A percentile compares a stretch with the other conserved stretches of the same genome.
phyloP scores from a whole-genome alignment of 192 early-diverging fungal species.

The Coemansia sp. region DNA sequence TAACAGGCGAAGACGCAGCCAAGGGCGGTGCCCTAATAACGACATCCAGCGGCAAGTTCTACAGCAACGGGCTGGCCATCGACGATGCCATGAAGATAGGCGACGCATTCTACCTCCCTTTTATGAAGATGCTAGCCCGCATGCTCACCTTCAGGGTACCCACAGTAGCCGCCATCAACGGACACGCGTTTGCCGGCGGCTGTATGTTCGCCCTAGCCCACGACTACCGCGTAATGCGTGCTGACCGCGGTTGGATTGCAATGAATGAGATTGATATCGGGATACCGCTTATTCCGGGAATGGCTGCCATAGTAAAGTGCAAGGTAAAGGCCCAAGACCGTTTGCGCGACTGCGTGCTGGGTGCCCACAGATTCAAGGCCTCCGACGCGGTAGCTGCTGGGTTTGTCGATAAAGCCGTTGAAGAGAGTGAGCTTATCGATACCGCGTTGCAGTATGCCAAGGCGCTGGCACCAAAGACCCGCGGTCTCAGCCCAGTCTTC shows the following conservation, averaged over 20 bases:
- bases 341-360: conserved; percentile 67
- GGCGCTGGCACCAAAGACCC: conserved; percentile 59
- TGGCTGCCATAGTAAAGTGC: conserved; percentile 67
- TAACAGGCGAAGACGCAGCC: conserved; percentile 39
- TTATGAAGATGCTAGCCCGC: conserved; percentile 61
- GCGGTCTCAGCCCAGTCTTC: conserved; percentile 57
- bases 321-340: conserved; percentile 60
- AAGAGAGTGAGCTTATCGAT: conserved; percentile 55
- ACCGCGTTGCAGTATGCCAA: conserved; percentile 60
- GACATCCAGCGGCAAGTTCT: conserved; percentile 69
- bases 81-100: conserved; percentile 56
- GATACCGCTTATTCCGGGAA: conserved; percentile 65
- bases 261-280: conserved; percentile 81
- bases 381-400: conserved; percentile 62
- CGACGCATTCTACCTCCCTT: conserved; percentile 51
- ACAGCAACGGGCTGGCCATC: conserved; percentile 70
- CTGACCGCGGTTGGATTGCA: conserved; percentile 72
- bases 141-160: conserved; percentile 68
- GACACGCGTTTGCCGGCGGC: conserved; percentile 82
- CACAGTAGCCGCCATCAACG: conserved; percentile 76
- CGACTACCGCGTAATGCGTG: conserved; percentile 76
- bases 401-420: conserved; percentile 63
- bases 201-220: conserved; percentile 61
- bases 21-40: conserved; percentile 63
- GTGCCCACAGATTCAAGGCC: conserved; percentile 62